phyloP scores from a whole-genome alignment of 2,329 filamentous ascomycete species.

The Ascochyta pisi region DNA sequence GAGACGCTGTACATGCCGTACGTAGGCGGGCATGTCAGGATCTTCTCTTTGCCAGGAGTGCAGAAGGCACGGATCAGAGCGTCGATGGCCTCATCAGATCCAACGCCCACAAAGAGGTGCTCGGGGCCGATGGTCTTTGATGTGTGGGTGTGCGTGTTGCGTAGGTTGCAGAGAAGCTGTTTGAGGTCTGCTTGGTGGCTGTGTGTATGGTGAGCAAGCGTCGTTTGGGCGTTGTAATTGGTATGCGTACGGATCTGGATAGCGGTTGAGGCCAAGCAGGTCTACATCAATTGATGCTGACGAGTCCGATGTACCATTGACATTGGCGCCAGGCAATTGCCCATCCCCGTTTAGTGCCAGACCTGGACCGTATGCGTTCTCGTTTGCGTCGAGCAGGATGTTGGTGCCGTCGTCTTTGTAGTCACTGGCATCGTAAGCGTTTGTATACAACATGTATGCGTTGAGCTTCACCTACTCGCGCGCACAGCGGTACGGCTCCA shows the following conservation, averaged over 20 bases:
- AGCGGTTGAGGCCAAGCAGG: conserved; percentile 84
- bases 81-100: conserved; percentile 96
- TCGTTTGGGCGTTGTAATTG: not conserved
- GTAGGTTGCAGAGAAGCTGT: conserved; percentile 81
- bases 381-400: conserved; percentile 94
- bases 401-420: conserved; percentile 99
- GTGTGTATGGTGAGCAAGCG: conserved; percentile 1
- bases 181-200: conserved; percentile 87
- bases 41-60: conserved; percentile 82
- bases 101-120: conserved; percentile 93
- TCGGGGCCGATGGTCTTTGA: conserved; percentile 74
- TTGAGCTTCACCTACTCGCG: conserved; percentile 55
- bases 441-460: not conserved
- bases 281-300: conserved; percentile 68
- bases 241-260: conserved; percentile 77
- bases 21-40: conserved; percentile 93
- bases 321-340: conserved; percentile 54
- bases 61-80: conserved; percentile 94
- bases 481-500: conserved; percentile 62
- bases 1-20: conserved; percentile 99
- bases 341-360: conserved; percentile 62
- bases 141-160: conserved; percentile 86
- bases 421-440: conserved; percentile 66
- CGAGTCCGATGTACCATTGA: conserved; percentile 38
- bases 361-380: conserved; percentile 92